Base-by-base conservation (phyloP, 192 early-diverging fungal genomes). In the Spinellus fusiger region DNA sequence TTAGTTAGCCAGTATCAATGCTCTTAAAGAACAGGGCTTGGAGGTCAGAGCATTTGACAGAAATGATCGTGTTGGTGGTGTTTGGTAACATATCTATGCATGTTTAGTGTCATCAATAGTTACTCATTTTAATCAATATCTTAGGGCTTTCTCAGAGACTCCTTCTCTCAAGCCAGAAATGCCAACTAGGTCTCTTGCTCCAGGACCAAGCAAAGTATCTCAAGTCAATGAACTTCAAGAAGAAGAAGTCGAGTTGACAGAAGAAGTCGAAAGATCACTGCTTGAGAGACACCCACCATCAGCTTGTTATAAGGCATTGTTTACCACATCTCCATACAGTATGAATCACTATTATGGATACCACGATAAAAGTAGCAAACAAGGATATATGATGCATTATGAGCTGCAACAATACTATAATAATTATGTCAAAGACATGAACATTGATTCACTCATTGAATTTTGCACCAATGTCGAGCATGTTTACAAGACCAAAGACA, bases 401-500 rank as follows among this genome's bases (percentile, higher is more conserved):
- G 35, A 16, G 0, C 51, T 64, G 0, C 52, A 31, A 20, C 32
- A 59, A 7, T 70, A 64, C 3, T 40, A 64, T 52, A 40, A 59
- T 23, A 22, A 53, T 23, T 70, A 64, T 35, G 22, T 61, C 5
- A 28, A 35, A 1, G 9, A 46, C 4, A 48, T 58, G 23, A 54
- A 53, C 6, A 26, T 70, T 16, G 32, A 59, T 31, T 47, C 44
- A 12, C 8, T 70, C 2, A 64, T 61, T 10, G 56, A 58, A 49
- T 59, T 54, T 22, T 40, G 60, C 18, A 62, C 68, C 0, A 53
- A 35, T 33, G 54, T 70, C 3, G 68, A 70, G 2, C 32, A 25
- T 23, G 49, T 50, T 5, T 34, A 37, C 20, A 61, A 61, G 32
- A n/a, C 48, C 25, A 51, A 61, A n/a, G 59, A 61, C 1, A 25